phyloP scores from a whole-genome alignment of 2,329 filamentous ascomycete species.

The Paecilomyces sp. region DNA sequence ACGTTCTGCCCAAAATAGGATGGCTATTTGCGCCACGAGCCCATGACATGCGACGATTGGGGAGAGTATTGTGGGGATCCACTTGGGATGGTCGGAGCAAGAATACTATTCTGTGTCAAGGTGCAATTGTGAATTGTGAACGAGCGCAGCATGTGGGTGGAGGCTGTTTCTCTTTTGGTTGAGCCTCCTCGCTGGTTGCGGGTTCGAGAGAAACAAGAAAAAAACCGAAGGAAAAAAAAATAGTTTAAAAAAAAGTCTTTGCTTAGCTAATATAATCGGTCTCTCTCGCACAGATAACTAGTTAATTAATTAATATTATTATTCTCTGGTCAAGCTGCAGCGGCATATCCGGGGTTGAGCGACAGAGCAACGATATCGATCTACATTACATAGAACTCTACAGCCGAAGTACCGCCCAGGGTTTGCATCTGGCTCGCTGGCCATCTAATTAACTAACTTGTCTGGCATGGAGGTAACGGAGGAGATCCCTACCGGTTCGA shows the following conservation, averaged over 20 bases:
- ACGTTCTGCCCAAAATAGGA: not conserved
- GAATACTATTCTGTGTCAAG: not conserved
- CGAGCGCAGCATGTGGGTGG: not conserved
- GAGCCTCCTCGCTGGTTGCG: not conserved
- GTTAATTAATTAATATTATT: no score
- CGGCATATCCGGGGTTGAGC: not conserved
- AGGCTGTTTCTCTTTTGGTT: not conserved
- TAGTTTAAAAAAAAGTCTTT: not conserved
- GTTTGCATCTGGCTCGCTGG: not conserved
- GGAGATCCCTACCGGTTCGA: not conserved
- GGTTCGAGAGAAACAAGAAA: no score
- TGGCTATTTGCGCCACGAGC: not conserved
- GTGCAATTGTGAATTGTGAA: not conserved
- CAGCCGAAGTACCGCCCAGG: not conserved
- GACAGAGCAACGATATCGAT: not conserved
- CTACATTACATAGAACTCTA: not conserved
- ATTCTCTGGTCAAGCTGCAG: not conserved
- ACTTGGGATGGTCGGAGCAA: not conserved
- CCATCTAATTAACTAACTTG: not conserved
- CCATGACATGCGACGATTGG: not conserved
- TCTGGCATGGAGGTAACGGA: not conserved
- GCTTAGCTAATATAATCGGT: not conserved
- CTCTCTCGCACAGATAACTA: no score
- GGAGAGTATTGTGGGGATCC: not conserved
- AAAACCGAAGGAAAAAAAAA: no score